Conservation (phyloP, 192 early-diverging fungal species). For the Dimargaris cristalligena region DNA sequence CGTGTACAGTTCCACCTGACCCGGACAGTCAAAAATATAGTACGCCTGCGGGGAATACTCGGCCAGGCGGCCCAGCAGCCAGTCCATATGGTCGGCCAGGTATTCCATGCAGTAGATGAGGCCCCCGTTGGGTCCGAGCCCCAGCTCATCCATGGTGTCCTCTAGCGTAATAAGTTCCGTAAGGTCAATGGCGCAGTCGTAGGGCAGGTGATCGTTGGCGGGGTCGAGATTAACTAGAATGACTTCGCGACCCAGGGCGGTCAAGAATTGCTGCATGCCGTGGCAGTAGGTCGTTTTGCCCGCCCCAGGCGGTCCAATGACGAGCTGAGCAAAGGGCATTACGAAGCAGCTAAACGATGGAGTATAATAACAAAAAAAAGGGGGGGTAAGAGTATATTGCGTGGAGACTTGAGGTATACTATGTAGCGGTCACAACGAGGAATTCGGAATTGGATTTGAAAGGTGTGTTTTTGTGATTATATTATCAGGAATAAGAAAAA, state of each 20-base stretch:
- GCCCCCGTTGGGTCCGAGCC: slow-evolving; percentile 89
- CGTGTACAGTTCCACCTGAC: slow-evolving; percentile 96
- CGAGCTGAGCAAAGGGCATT: slow-evolving; percentile 37
- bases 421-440: too few relatives aligned
- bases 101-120: slow-evolving; percentile 96
- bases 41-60: slow-evolving; percentile 52
- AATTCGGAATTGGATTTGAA: too few relatives aligned
- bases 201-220: slow-evolving; percentile 80
- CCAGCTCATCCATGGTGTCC: slow-evolving; percentile 79
- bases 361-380: too few relatives aligned
- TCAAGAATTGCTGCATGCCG: slow-evolving; percentile 77
- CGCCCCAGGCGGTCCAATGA: slow-evolving; percentile 85
- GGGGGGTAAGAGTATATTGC: too few relatives aligned
- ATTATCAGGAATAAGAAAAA: too few relatives aligned
- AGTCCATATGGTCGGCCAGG: slow-evolving; percentile 79
- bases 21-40: slow-evolving; percentile 91
- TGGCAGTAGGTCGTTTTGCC: slow-evolving; percentile 94
- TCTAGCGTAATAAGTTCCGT: slow-evolving; percentile 81
- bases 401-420: too few relatives aligned
- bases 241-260: slow-evolving; percentile 55
- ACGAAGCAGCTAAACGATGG: neutral
- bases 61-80: slow-evolving; percentile 65
- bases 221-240: slow-evolving; percentile 95
- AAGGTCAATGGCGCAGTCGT: slow-evolving; percentile 67
- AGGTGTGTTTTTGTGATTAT: too few relatives aligned